Evolutionary conservation across 2,329 filamentous ascomycete species (phyloP).

Genomic region (Aspergillus fischeri): DNA sequence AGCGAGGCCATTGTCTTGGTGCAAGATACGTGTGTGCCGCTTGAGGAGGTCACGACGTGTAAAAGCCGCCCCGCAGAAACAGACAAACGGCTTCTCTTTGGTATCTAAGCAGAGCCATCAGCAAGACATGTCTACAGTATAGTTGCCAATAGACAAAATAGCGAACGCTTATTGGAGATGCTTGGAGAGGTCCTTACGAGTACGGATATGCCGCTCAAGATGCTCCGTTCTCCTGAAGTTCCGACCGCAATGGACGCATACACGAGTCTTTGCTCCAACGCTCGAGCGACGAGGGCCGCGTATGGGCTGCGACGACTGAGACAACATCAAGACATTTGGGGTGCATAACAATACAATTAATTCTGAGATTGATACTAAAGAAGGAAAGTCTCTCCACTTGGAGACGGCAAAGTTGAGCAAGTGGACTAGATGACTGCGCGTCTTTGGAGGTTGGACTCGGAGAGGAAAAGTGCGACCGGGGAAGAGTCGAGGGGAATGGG

Average conservation of each 20-base stretch:
- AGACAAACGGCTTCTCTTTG: constrained; percentile 35
- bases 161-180: background rate
- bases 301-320: constrained; percentile 25
- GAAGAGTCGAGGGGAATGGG: background rate
- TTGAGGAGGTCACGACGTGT: constrained; percentile 34
- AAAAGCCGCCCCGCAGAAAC: constrained; percentile 34
- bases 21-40: constrained; percentile 30
- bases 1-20: constrained; percentile 25
- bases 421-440: background rate
- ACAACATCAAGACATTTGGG: constrained; percentile 29
- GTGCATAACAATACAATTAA: constrained; percentile 1
- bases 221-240: constrained; percentile 33
- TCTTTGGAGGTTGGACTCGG: background rate
- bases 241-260: constrained; percentile 32
- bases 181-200: constrained; percentile 22
- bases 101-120: constrained; percentile 24
- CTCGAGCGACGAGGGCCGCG: constrained; percentile 22
- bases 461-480: background rate
- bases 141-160: background rate
- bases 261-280: constrained; percentile 26
- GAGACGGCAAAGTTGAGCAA: constrained; percentile 9
- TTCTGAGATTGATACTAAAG: background rate
- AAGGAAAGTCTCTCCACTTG: constrained; percentile 15
- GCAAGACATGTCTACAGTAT: background rate
- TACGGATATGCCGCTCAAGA: constrained; percentile 34